phyloP scores from a whole-genome alignment of 495 filamentous ascomycete species.

The Hypoxylon intermedium region DNA sequence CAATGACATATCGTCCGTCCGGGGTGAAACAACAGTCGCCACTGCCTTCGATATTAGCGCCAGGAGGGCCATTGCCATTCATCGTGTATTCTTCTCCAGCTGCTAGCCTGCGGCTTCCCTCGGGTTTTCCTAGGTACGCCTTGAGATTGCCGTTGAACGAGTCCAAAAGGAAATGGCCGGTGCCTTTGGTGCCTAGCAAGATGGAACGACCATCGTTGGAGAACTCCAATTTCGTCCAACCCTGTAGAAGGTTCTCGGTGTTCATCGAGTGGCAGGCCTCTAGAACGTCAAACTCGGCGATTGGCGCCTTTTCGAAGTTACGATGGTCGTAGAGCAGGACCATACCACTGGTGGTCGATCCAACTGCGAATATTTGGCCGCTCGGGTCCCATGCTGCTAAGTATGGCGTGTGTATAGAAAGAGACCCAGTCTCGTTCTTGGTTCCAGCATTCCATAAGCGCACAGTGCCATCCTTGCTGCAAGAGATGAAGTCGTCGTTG shows the following conservation, averaged over 20 bases:
- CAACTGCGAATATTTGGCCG: constrained; percentile 89
- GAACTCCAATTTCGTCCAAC: constrained; percentile 89
- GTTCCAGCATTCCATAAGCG: constrained; percentile 83
- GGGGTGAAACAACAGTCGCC: constrained; percentile 89
- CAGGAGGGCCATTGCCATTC: constrained; percentile 37
- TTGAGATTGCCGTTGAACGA: constrained; percentile 81
- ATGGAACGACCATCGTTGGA: constrained; percentile 91
- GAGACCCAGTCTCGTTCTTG: constrained; percentile 73
- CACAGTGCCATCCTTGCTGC: constrained; percentile 85
- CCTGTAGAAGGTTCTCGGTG: constrained; percentile 51
- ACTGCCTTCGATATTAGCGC: constrained; percentile 55
- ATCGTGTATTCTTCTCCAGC: constrained; percentile 52
- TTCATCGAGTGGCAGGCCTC: constrained; percentile 49
- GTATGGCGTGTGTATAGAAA: constrained; percentile 77
- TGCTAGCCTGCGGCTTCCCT: constrained; percentile 54
- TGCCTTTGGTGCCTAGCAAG: constrained; percentile 78
- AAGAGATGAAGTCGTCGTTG: constrained; percentile 89
- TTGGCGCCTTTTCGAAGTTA: constrained; percentile 89
- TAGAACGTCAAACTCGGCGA: constrained; percentile 81
- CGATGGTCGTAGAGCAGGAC: constrained; percentile 91
- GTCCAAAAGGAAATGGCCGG: constrained; percentile 87
- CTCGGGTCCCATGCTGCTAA: constrained; percentile 88
- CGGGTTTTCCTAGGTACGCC: constrained; percentile 63
- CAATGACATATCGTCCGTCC: constrained; percentile 85
- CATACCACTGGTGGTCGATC: constrained; percentile 74